Conservation (phyloP, 768 basidiomycete species). For the Cyclocybe aegerita region DNA sequence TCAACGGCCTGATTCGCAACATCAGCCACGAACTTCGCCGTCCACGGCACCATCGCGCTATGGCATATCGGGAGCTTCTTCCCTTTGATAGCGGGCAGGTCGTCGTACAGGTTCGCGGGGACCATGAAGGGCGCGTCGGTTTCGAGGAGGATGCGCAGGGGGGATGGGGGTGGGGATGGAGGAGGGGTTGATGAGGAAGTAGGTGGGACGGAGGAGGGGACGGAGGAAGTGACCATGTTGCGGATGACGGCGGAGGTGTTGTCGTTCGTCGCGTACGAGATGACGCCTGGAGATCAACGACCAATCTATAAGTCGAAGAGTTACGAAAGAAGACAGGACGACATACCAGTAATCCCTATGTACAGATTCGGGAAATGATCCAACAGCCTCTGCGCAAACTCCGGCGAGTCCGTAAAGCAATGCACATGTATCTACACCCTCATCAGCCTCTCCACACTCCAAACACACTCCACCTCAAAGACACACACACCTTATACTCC, state of each 20-base stretch:
- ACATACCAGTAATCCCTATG: constrained; percentile 75
- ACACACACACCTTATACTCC: constrained; percentile 55
- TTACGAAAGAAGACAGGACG: background rate
- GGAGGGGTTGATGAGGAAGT: too few species aligned
- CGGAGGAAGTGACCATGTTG: constrained; percentile 35
- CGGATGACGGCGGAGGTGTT: constrained; percentile 72
- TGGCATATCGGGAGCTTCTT: constrained; percentile 70
- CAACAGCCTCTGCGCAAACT: constrained; percentile 67
- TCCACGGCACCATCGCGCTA: constrained; percentile 84
- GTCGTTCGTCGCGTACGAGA: constrained; percentile 74
- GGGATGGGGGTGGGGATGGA: constrained; percentile 7
- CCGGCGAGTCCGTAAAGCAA: constrained; percentile 84
- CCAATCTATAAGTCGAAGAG: background rate
- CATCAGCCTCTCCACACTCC: background rate
- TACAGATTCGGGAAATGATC: constrained; percentile 79
- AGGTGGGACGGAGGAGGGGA: constrained; percentile 11
- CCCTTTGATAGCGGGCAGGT: constrained; percentile 52
- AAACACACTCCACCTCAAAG: background rate
- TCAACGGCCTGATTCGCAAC: constrained; percentile 31
- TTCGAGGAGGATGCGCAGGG: constrained; percentile 64
- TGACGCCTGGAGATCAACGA: constrained; percentile 53
- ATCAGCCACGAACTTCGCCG: constrained; percentile 69
- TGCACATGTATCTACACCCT: constrained; percentile 73
- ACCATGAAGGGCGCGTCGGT: constrained; percentile 91
- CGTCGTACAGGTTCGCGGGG: constrained; percentile 67